Percentiles rank a stretch among this genome's conserved stretches.
Evolutionary conservation across 1,284 basidiomycete genomes (phyloP).

Genomic region (Leccinum olivaceoglutinosum): DNA sequence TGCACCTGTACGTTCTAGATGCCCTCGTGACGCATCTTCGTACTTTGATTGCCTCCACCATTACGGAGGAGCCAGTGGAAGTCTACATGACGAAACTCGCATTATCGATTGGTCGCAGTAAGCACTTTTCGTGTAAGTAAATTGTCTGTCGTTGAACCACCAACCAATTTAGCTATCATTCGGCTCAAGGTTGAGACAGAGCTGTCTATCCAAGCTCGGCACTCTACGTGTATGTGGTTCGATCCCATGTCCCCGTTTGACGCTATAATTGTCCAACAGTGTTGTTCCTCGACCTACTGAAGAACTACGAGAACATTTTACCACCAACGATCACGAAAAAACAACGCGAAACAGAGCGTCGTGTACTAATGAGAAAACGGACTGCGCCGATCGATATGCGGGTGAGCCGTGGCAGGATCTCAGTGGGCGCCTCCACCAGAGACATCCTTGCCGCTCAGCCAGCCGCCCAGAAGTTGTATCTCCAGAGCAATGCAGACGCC

Average conservation of each 20-base stretch:
- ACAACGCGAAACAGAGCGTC: constrained; percentile 80
- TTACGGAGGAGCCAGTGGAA: constrained; percentile 64
- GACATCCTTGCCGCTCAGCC: constrained; percentile 77
- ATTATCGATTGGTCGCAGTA: constrained; percentile 80
- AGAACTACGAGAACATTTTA: constrained; percentile 70
- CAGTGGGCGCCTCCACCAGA: constrained; percentile 74
- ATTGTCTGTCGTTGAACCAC: constrained; percentile 1
- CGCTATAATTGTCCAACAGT: constrained; percentile 34
- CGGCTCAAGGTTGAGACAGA: constrained; percentile 80
- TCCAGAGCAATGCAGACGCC: constrained; percentile 24
- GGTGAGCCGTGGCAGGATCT: constrained; percentile 63
- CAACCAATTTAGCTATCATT: constrained; percentile 55
- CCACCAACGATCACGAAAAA: constrained; percentile 81
- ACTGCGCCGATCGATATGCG: constrained; percentile 89
- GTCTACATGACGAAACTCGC: constrained; percentile 84
- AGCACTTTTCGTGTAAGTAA: constrained; percentile 28
- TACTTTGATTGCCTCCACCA: constrained; percentile 69
- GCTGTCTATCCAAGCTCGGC: constrained; percentile 81
- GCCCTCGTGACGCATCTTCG: constrained; percentile 75
- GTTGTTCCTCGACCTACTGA: constrained; percentile 81
- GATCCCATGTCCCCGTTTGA: not conserved
- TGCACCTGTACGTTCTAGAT: constrained; percentile 83
- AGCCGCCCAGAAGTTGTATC: constrained; percentile 45
- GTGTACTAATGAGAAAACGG: constrained; percentile 77
- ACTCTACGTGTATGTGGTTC: constrained; percentile 58